These are phyloP conservation scores for Russula sp. DNA, from an alignment of 768 basidiomycete genomes.

Conservation along the genomic window DNA sequence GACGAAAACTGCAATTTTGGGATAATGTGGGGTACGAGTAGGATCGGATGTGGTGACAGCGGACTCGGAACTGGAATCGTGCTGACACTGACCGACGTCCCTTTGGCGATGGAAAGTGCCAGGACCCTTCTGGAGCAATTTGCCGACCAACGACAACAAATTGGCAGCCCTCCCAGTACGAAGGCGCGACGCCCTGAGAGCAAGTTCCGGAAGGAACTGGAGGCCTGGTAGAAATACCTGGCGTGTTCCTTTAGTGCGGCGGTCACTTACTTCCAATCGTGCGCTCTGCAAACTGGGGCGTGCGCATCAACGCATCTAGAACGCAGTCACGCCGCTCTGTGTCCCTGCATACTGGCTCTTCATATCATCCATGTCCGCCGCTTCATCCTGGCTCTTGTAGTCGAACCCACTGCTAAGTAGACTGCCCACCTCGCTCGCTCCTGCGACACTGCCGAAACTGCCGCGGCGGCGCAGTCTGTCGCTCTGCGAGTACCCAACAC, in stretches of 20 bases:
- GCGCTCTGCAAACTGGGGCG: constrained; percentile 18
- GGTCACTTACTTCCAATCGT: constrained; percentile 1
- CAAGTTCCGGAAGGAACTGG: constrained; percentile 5
- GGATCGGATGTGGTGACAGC: background rate
- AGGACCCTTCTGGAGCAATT: background rate
- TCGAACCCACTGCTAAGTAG: constrained; percentile 58
- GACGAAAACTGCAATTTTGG: constrained; percentile 4
- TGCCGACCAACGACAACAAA: background rate
- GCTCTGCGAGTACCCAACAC: constrained; percentile 87
- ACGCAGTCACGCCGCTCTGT: constrained; percentile 82
- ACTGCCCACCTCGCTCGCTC: constrained; percentile 75
- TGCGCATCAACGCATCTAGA: constrained; percentile 43
- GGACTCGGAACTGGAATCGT: background rate
- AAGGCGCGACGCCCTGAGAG: constrained; percentile 23
- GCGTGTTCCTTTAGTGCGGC: background rate
- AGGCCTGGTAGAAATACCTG: background rate
- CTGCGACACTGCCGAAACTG: constrained; percentile 74
- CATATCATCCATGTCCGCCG: constrained; percentile 77
- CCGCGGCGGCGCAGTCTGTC: constrained; percentile 77
- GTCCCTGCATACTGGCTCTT: constrained; percentile 86
- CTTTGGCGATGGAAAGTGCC: background rate
- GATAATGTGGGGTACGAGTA: background rate
- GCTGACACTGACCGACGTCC: background rate
- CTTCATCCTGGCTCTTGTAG: constrained; percentile 89
- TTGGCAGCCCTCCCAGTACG: constrained; percentile 7